A percentile compares a stretch with the other conserved stretches of the same genome.
Evolutionary conservation across 2,329 filamentous ascomycete species (phyloP).

Genomic region (Alternaria tenuissima): DNA sequence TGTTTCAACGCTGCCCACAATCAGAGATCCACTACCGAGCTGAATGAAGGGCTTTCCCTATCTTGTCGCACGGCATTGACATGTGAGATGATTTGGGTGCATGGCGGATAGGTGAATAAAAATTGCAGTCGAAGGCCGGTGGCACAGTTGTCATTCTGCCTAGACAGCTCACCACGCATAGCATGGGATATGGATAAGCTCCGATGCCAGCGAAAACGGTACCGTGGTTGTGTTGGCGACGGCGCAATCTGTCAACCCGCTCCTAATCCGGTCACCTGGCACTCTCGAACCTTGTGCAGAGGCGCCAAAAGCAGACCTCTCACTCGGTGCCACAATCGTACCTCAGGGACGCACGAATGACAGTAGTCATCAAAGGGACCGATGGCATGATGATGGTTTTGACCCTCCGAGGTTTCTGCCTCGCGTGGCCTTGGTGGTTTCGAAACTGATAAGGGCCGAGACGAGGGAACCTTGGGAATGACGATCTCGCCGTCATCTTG

Average conservation of each 20-base stretch:
- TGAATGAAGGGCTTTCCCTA: conserved; percentile 18
- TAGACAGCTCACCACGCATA: conserved; percentile 4
- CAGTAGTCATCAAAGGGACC: not conserved
- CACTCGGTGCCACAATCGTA: conserved; percentile 12
- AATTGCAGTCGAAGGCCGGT: conserved; percentile 3
- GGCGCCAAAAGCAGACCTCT: conserved; percentile 15
- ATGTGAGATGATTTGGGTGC: conserved; percentile 15
- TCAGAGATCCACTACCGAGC: conserved; percentile 14
- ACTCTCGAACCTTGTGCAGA: conserved; percentile 1
- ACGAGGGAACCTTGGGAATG: not conserved
- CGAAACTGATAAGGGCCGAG: conserved; percentile 18
- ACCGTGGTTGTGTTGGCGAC: conserved; percentile 11
- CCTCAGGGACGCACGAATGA: conserved; percentile 23
- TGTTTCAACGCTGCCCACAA: conserved; percentile 34
- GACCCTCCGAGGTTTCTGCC: conserved; percentile 5
- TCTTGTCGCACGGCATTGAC: conserved; percentile 26
- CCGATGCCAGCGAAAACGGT: conserved; percentile 13
- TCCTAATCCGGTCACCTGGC: conserved; percentile 13
- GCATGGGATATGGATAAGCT: conserved; percentile 11
- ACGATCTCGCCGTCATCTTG: conserved; percentile 11
- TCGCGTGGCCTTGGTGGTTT: conserved; percentile 18
- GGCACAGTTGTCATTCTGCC: conserved; percentile 3
- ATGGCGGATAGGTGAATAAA: not conserved
- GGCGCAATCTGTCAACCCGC: conserved; percentile 8
- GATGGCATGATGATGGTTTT: not conserved